Evolutionary conservation across 2,329 filamentous ascomycete genomes (phyloP).

Genomic region (Didymella pinodella): DNA sequence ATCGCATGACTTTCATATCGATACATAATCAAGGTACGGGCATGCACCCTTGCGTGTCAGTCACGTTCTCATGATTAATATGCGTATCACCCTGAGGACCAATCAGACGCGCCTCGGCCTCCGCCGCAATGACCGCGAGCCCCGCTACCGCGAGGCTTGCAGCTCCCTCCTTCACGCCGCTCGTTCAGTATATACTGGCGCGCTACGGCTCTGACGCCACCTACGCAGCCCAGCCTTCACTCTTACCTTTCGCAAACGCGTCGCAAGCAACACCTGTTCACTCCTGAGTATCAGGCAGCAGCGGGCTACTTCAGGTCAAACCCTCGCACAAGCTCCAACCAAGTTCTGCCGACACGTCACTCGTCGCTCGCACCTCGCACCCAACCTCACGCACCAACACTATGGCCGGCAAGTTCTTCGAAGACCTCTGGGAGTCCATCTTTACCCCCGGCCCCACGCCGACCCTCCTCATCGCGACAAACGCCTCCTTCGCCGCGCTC

Average conservation of each 20-base stretch:
- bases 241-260: conserved; percentile 1
- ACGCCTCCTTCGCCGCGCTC: conserved; percentile 84
- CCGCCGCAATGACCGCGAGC: conserved; percentile 19
- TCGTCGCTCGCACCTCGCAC: conserved; percentile 1
- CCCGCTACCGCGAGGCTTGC: conserved; percentile 20
- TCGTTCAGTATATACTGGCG: conserved; percentile 21
- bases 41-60: conserved; percentile 14
- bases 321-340: conserved; percentile 7
- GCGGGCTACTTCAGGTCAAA: conserved; percentile 14
- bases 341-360: conserved; percentile 15
- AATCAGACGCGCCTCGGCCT: conserved; percentile 17
- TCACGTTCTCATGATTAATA: conserved; percentile 20
- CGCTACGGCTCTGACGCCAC: conserved; percentile 19
- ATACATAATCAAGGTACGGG: conserved; percentile 5
- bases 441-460: conserved; percentile 93
- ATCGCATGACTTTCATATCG: not conserved
- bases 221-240: conserved; percentile 9
- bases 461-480: conserved; percentile 86
- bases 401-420: conserved; percentile 63
- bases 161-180: conserved; percentile 22
- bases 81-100: conserved; percentile 12
- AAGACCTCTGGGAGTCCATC: conserved; percentile 87
- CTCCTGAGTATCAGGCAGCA: conserved; percentile 13
- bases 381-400: not conserved
- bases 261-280: conserved; percentile 17